Evolutionary conservation across 1,284 basidiomycete genomes (phyloP), one percentile per base, ranked within the genome.

Genomic region (Coniferiporia weirii): DNA sequence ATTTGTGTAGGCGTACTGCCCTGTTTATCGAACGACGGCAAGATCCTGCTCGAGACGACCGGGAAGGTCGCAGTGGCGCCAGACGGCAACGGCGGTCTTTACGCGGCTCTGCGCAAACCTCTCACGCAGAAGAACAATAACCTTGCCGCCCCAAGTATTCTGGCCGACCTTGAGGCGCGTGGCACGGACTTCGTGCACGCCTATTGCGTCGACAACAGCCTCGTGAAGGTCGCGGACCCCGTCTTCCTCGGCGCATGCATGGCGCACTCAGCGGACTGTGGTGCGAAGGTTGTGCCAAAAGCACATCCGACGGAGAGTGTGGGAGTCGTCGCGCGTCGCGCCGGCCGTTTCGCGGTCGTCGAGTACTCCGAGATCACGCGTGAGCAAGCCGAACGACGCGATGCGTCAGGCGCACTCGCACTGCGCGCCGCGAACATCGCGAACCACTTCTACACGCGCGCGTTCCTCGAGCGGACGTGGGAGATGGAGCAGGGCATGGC

Each of bases 151-250:
- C 79, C 72, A 53, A 90, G 90, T 10, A 94, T 99, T 56, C 83
- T 99, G 53, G 82, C 88, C 46, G 93, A 98, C 73, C 82, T 99
- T 61, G 75, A 78, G 46, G 71, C 75, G 55, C 93, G 94, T 65
- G 85, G 87, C 49, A 79, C 98, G 68, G 80, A 86, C 62, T 98
- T 95, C 74, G 80, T 99, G 48, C 96, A 99, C 75, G 91, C 87
- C 0, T 98, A 98, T 77, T 89, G 96, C 67, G 96, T 99, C 67
- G 97, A 99, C 80, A 99, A 99, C 79, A 99, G 96, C 75, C 91
- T 99, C 64, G 97, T 98, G 66, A 86, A 89, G 64, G 93, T 99
- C 59, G 96, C 95, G 58, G 97, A 99, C 72, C 97, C 97, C 15
- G 83, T 94, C 70, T 99, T 99, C 79, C 74, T 99, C 66, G 97